Conservation (phyloP, 345 rosid genomes). For the Triadica sebifera region DNA sequence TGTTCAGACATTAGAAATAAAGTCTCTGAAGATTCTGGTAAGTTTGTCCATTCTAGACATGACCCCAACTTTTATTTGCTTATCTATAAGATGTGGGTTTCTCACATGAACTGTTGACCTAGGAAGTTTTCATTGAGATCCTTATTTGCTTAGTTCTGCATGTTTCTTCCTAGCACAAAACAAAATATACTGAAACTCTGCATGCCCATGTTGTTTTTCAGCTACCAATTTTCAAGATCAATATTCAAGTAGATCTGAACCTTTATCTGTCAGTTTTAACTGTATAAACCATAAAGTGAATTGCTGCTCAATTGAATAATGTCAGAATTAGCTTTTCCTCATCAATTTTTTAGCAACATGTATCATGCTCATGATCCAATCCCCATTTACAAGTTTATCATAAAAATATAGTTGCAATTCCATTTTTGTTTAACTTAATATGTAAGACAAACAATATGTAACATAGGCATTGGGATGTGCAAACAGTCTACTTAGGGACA, state of each 20-base stretch:
- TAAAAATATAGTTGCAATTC: no score
- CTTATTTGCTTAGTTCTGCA: background rate
- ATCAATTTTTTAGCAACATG: no score
- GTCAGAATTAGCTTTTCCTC: no score
- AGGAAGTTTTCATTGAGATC: background rate
- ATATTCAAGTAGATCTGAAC: background rate
- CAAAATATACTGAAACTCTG: background rate
- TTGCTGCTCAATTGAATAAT: no score
- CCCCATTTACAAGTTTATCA: no score
- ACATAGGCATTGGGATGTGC: background rate
- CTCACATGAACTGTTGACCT: background rate
- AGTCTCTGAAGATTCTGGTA: constrained; percentile 59
- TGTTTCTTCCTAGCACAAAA: no score
- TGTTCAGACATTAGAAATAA: constrained; percentile 63
- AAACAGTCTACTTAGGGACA: background rate
- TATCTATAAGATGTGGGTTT: background rate
- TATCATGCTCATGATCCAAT: no score
- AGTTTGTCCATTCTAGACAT: constrained; percentile 25
- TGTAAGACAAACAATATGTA: no score
- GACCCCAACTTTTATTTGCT: background rate
- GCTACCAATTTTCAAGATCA: background rate
- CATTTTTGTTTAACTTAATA: no score
- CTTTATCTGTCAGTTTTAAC: no score
- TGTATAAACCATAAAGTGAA: no score
- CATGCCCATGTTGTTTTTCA: background rate